Conservation (phyloP, 2,329 filamentous ascomycete species). For the Pseudophaeomoniella oleicola region DNA sequence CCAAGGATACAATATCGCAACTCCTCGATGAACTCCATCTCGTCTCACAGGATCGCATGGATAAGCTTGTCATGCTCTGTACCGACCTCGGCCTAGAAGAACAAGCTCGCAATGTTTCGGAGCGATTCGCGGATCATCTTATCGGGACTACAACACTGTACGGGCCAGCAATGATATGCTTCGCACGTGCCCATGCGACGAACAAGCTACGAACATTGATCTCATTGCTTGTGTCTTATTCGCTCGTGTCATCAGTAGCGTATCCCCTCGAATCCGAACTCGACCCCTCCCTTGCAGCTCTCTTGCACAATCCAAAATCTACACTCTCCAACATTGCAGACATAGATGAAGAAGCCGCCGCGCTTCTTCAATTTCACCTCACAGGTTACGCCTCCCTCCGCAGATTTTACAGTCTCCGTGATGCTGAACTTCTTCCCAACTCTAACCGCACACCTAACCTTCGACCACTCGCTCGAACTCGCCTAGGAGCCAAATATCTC, state of each 20-base stretch:
- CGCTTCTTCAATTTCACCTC: conserved; percentile 69
- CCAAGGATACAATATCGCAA: conserved; percentile 59
- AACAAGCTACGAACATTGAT: conserved; percentile 73
- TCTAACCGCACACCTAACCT: conserved; percentile 16
- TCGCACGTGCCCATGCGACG: conserved; percentile 65
- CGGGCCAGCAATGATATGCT: conserved; percentile 80
- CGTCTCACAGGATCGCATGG: conserved; percentile 55
- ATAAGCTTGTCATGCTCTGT: conserved; percentile 68
- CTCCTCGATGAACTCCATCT: conserved; percentile 61
- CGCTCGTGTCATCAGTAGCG: conserved; percentile 67
- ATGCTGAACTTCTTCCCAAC: conserved; percentile 38
- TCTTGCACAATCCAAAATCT: conserved; percentile 58
- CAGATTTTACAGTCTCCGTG: conserved; percentile 79
- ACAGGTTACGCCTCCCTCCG: conserved; percentile 87
- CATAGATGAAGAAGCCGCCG: conserved; percentile 66
- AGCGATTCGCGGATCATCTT: conserved; percentile 74
- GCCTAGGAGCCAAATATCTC: conserved; percentile 58
- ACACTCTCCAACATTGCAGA: conserved; percentile 58
- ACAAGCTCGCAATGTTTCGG: conserved; percentile 67
- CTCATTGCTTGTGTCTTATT: conserved; percentile 75
- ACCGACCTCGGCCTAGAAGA: conserved; percentile 62
- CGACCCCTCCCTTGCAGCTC: conserved; percentile 53
- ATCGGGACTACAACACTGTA: conserved; percentile 60
- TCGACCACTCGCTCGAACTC: conserved; percentile 45
- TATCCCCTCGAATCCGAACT: conserved; percentile 60